A percentile compares a stretch with the other conserved stretches of the same genome.
phyloP scores from a whole-genome alignment of 2,329 filamentous ascomycete species.

The Apiospora arundinis region DNA sequence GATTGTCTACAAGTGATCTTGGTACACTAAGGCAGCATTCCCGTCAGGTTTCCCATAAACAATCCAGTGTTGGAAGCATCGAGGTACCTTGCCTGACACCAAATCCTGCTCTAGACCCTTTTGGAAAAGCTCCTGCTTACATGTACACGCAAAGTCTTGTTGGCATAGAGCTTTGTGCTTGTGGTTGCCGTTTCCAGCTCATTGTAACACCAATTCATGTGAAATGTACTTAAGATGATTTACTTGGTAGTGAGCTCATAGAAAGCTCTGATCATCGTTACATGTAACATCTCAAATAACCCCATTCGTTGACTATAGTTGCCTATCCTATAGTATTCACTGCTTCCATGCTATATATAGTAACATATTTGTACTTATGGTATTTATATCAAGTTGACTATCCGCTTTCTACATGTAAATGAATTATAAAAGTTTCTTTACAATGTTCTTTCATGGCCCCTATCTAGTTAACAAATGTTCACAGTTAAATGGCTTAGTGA shows the following conservation, averaged over 20 bases:
- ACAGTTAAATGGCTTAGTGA: too few relatives aligned
- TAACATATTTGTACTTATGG: neutral
- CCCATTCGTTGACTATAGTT: neutral
- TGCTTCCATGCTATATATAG: too few relatives aligned
- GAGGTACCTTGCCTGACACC: neutral
- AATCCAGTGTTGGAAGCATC: neutral
- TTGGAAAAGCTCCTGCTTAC: neutral
- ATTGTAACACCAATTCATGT: too few relatives aligned
- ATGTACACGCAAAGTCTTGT: neutral
- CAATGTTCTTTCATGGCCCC: neutral
- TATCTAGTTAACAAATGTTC: neutral
- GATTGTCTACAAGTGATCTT: neutral
- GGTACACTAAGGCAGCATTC: constrained; percentile 17
- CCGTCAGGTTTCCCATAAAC: neutral
- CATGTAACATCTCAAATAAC: too few relatives aligned
- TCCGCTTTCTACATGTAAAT: too few relatives aligned
- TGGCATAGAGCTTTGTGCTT: neutral
- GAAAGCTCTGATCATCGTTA: too few relatives aligned
- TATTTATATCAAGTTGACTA: too few relatives aligned
- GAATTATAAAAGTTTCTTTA: neutral
- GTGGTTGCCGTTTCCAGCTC: neutral
- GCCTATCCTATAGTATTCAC: neutral
- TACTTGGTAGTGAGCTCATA: too few relatives aligned
- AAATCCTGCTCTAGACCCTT: neutral
- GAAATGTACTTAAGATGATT: too few relatives aligned